These are phyloP conservation scores for Fusarium luffae DNA, from an alignment of 2,329 filamentous ascomycete genomes.

Conservation along the genomic window DNA sequence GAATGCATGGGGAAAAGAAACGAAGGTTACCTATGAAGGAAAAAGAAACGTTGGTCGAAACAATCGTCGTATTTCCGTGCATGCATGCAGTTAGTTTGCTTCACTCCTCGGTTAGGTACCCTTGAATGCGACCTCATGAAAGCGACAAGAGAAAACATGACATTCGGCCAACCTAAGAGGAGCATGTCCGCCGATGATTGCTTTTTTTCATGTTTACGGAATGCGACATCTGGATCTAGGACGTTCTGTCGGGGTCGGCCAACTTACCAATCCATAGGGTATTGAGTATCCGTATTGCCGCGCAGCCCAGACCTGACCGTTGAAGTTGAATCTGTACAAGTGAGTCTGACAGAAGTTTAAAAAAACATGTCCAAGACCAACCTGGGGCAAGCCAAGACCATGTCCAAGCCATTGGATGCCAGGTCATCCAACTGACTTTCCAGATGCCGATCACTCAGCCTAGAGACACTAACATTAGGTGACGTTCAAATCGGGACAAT, in stretches of 20 bases:
- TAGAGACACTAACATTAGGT: background rate
- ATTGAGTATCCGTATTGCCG: background rate
- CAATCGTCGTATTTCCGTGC: slow-evolving; percentile 1
- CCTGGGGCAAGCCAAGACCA: background rate
- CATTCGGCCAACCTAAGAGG: slow-evolving; percentile 5
- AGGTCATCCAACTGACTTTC: background rate
- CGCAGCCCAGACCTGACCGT: slow-evolving; percentile 6
- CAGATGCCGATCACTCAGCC: background rate
- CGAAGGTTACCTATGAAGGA: background rate
- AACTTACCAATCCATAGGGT: slow-evolving; percentile 1
- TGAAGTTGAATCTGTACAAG: slow-evolving; percentile 15
- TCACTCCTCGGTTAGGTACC: background rate
- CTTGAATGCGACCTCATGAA: background rate
- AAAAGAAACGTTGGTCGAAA: slow-evolving; percentile 2
- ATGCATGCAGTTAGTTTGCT: slow-evolving; percentile 3
- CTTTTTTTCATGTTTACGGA: slow-evolving; percentile 5
- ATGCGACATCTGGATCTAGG: background rate
- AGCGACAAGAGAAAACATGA: slow-evolving; percentile 22
- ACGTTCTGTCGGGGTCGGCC: slow-evolving; percentile 1
- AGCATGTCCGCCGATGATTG: background rate
- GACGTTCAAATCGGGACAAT: slow-evolving; percentile 28
- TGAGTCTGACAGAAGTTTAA: slow-evolving; percentile 4
- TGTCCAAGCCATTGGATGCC: background rate
- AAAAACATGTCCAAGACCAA: slow-evolving; percentile 7
- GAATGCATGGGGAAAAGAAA: background rate